These are phyloP conservation scores for Penicillium verhagenii DNA, from an alignment of 495 filamentous ascomycete species.

Conservation along the genomic window DNA sequence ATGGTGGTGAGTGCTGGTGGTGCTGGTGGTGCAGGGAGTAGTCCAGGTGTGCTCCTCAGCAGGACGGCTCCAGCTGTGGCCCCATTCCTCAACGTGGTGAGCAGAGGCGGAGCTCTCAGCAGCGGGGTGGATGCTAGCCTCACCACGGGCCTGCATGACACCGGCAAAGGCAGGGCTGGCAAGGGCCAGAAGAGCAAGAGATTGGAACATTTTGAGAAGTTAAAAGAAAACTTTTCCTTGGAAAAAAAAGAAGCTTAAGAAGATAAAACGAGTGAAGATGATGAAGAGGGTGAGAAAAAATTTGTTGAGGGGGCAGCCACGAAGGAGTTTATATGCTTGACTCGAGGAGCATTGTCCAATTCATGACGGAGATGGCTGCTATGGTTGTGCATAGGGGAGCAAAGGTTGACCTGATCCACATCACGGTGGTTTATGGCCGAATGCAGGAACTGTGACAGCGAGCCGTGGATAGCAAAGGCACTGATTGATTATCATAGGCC, in stretches of 20 bases:
- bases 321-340: slow-evolving; percentile 32
- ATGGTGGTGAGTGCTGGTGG: neutral
- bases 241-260: slow-evolving; percentile 19
- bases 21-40: slow-evolving; percentile 1
- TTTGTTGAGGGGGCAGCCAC: slow-evolving; percentile 4
- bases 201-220: slow-evolving; percentile 42
- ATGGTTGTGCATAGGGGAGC: slow-evolving; percentile 35
- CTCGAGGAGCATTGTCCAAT: slow-evolving; percentile 9
- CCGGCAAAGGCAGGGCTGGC: slow-evolving; percentile 41
- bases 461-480: slow-evolving; percentile 26
- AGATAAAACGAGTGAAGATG: slow-evolving; percentile 41
- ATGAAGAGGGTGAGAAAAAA: slow-evolving; percentile 18
- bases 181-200: slow-evolving; percentile 41
- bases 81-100: slow-evolving; percentile 1
- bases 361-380: slow-evolving; percentile 23
- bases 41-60: slow-evolving; percentile 6
- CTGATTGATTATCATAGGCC: slow-evolving; percentile 15
- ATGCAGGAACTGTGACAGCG: slow-evolving; percentile 18
- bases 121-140: slow-evolving; percentile 11
- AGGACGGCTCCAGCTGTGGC: slow-evolving; percentile 7
- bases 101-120: slow-evolving; percentile 1
- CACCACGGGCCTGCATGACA: slow-evolving; percentile 35
- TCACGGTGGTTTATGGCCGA: slow-evolving; percentile 16
- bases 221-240: slow-evolving; percentile 19
- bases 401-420: slow-evolving; percentile 28